Percentiles rank a stretch among this genome's conserved stretches.
Evolutionary conservation across 192 early-diverging fungal genomes (phyloP).

Genomic region (Phycomyces nitens): DNA sequence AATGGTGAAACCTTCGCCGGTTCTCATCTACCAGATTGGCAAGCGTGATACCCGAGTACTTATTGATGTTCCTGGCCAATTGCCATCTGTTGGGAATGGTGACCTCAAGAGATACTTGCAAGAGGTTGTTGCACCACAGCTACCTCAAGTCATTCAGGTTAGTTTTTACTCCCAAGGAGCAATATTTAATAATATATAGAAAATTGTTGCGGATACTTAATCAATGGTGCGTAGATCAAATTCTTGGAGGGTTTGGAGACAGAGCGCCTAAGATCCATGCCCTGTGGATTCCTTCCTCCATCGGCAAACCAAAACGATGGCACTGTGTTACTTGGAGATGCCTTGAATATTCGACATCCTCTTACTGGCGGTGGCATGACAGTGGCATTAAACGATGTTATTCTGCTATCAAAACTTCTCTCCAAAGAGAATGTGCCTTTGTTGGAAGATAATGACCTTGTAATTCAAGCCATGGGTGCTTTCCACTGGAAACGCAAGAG

Average conservation of each 20-base stretch:
- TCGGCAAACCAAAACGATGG: conserved; percentile 64
- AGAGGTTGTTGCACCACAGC: conserved; percentile 61
- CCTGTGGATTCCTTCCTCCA: conserved; percentile 83
- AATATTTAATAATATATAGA: no score
- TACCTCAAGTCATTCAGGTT: conserved; percentile 61
- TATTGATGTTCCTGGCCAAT: conserved; percentile 85
- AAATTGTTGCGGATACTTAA: no score
- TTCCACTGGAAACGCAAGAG: conserved; percentile 77
- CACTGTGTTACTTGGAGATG: conserved; percentile 89
- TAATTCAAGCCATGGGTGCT: conserved; percentile 55
- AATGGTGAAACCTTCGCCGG: conserved; percentile 78
- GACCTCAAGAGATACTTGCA: conserved; percentile 65
- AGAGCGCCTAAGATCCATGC: conserved; percentile 76
- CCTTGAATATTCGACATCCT: conserved; percentile 92
- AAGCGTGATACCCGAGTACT: conserved; percentile 85
- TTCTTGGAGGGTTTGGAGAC: conserved; percentile 69
- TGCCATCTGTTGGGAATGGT: conserved; percentile 68
- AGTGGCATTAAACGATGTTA: conserved; percentile 87
- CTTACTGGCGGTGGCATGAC: conserved; percentile 97
- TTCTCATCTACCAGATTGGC: conserved; percentile 91
- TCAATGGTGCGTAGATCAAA: background rate
- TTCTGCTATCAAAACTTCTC: conserved; percentile 61
- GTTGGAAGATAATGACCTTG: conserved; percentile 41
- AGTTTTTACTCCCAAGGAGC: no score
- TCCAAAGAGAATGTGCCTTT: conserved; percentile 38